phyloP scores from a whole-genome alignment of 2,329 filamentous ascomycete genomes.

The Gaeumannomyces sp. region DNA sequence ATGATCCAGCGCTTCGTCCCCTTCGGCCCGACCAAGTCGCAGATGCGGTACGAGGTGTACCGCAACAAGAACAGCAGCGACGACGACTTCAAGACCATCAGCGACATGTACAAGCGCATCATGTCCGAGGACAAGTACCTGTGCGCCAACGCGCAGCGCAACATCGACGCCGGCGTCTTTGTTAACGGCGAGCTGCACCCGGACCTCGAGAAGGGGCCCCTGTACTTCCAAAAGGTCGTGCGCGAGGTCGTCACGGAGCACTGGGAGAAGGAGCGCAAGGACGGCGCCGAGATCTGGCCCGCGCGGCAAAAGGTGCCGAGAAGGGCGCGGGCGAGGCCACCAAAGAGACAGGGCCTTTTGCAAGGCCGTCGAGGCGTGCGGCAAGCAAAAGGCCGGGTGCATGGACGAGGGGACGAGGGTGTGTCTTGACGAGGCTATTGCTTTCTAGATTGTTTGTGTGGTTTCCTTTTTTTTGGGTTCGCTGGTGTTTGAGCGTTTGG shows the following conservation, averaged over 20 bases:
- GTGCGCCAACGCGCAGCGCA: conserved; percentile 52
- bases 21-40: conserved; percentile 39
- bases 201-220: conserved; percentile 50
- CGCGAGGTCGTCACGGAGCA: conserved; percentile 22
- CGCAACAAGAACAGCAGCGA: conserved; percentile 54
- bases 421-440: conserved; percentile 10
- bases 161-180: conserved; percentile 56
- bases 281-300: conserved; percentile 20
- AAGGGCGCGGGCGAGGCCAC: background rate
- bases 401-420: conserved; percentile 8
- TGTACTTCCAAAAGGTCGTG: conserved; percentile 36
- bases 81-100: conserved; percentile 50
- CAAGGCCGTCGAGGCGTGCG: conserved; percentile 3
- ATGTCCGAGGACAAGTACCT: conserved; percentile 60
- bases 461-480: background rate
- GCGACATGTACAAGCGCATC: conserved; percentile 55
- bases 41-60: conserved; percentile 59
- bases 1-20: conserved; percentile 59
- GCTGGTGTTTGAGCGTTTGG: conserved; percentile 4
- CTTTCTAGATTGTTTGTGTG: background rate
- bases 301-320: conserved; percentile 9
- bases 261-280: conserved; percentile 18
- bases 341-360: conserved; percentile 9
- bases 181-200: conserved; percentile 59
- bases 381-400: background rate